A percentile compares a stretch with the other conserved stretches of the same genome.
Evolutionary conservation across 805 yeast species (phyloP).

Genomic region (Saccharomycopsis fermentans): DNA sequence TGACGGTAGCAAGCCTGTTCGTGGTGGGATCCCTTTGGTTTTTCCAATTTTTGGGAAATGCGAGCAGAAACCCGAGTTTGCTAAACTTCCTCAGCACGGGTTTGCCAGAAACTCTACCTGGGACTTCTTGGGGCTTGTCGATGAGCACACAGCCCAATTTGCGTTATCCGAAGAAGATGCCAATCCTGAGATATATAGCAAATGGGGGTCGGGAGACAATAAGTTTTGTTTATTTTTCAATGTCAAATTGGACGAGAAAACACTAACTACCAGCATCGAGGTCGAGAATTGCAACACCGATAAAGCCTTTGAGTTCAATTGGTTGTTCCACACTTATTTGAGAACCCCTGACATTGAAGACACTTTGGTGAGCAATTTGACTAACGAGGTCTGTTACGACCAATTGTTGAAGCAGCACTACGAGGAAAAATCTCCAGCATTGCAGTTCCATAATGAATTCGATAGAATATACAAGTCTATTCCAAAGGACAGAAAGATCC

Average conservation of each 20-base stretch:
- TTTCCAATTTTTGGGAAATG: constrained; percentile 88
- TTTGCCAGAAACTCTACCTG: constrained; percentile 84
- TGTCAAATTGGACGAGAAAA: constrained; percentile 47
- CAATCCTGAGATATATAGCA: constrained; percentile 53
- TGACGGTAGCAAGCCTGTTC: constrained; percentile 88
- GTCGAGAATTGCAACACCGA: constrained; percentile 57
- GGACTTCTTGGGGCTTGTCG: constrained; percentile 88
- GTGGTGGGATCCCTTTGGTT: constrained; percentile 96
- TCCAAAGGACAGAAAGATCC: constrained; percentile 42
- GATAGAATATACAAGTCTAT: constrained; percentile 76
- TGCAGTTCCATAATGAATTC: constrained; percentile 64
- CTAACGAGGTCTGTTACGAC: constrained; percentile 64
- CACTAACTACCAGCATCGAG: constrained; percentile 59
- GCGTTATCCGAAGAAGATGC: constrained; percentile 84
- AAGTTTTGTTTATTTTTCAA: constrained; percentile 75
- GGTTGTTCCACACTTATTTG: constrained; percentile 91
- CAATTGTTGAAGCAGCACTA: constrained; percentile 58
- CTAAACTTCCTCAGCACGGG: constrained; percentile 86
- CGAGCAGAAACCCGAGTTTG: constrained; percentile 45
- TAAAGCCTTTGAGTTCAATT: constrained; percentile 70
- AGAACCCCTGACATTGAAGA: constrained; percentile 68
- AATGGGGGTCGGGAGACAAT: constrained; percentile 35
- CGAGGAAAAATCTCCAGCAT: constrained; percentile 64
- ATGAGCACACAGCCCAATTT: constrained; percentile 66
- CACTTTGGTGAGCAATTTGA: constrained; percentile 64